These are phyloP conservation scores for Hortaea sp. DNA, from an alignment of 2,329 filamentous ascomycete genomes.

Conservation along the genomic window DNA sequence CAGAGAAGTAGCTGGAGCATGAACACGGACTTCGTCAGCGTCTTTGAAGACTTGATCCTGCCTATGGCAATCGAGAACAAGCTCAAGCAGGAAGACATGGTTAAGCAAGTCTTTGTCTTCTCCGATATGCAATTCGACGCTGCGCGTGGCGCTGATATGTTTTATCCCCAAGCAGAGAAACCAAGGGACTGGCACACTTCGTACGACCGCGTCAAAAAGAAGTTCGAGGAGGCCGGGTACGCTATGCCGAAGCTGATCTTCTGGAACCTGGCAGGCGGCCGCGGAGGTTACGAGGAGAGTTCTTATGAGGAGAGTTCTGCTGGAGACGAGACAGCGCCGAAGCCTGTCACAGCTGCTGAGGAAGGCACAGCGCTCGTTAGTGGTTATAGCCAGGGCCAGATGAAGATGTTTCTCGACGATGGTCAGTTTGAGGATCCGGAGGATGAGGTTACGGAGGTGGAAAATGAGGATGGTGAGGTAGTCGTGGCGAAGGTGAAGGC, in stretches of 20 bases:
- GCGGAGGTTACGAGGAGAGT: conserved; percentile 9
- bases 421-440: conserved; percentile 36
- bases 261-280: conserved; percentile 46
- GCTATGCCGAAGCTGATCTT: conserved; percentile 51
- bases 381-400: conserved; percentile 48
- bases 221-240: conserved; percentile 42
- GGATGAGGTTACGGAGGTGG: conserved; percentile 5
- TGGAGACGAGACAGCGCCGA: conserved; percentile 28
- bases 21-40: conserved; percentile 45
- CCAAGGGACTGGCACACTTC: conserved; percentile 32
- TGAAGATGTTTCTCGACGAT: conserved; percentile 48
- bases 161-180: background rate
- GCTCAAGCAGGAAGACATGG: conserved; percentile 47
- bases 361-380: conserved; percentile 41
- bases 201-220: conserved; percentile 40
- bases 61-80: conserved; percentile 43
- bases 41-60: conserved; percentile 46
- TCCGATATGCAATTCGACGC: conserved; percentile 51
- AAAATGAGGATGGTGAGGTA: conserved; percentile 17
- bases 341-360: conserved; percentile 40
- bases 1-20: conserved; percentile 26
- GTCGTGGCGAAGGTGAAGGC: conserved; percentile 17
- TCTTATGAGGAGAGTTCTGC: background rate
- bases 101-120: conserved; percentile 52
- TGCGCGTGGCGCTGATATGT: conserved; percentile 12